phyloP scores from a whole-genome alignment of 495 filamentous ascomycete genomes.

The Penicillium crystallinum region DNA sequence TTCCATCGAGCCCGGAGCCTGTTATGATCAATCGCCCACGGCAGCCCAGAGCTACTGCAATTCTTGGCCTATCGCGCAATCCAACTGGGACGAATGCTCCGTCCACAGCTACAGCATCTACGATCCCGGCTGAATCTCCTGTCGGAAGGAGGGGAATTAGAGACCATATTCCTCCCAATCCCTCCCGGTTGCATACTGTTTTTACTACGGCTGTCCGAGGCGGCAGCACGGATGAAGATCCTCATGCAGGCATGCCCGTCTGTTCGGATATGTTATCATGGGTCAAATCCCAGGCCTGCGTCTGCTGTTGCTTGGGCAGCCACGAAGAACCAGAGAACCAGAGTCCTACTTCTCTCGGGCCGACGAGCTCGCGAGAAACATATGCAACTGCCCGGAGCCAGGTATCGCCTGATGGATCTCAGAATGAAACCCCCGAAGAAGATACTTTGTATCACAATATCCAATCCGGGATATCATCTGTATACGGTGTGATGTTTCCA shows the following conservation, averaged over 20 bases:
- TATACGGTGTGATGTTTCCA: conserved; percentile 2
- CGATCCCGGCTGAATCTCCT: not conserved
- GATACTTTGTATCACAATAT: not conserved
- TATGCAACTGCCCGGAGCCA: conserved; percentile 28
- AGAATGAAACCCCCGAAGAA: not conserved
- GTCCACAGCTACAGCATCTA: not conserved
- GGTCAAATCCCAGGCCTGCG: conserved; percentile 11
- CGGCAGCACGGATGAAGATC: not conserved
- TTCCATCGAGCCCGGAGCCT: not conserved
- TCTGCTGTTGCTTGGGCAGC: conserved; percentile 16
- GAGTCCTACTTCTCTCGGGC: not conserved
- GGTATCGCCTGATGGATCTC: conserved; percentile 6
- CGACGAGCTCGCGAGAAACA: conserved; percentile 21
- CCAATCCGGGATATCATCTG: conserved; percentile 1
- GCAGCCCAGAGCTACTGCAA: conserved; percentile 1
- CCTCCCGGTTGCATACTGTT: conserved; percentile 1
- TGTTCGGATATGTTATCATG: conserved; percentile 2
- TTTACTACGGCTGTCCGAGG: not conserved
- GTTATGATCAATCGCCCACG: not conserved
- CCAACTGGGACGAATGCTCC: conserved; percentile 4
- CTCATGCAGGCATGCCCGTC: not conserved
- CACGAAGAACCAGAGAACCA: conserved; percentile 7
- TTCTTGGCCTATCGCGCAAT: conserved; percentile 1
- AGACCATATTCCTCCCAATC: not conserved
- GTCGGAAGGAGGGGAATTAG: not conserved